These are phyloP conservation scores for Flaveria bidentis DNA, from an alignment of 129 eudicot genomes.

Conservation along the genomic window DNA sequence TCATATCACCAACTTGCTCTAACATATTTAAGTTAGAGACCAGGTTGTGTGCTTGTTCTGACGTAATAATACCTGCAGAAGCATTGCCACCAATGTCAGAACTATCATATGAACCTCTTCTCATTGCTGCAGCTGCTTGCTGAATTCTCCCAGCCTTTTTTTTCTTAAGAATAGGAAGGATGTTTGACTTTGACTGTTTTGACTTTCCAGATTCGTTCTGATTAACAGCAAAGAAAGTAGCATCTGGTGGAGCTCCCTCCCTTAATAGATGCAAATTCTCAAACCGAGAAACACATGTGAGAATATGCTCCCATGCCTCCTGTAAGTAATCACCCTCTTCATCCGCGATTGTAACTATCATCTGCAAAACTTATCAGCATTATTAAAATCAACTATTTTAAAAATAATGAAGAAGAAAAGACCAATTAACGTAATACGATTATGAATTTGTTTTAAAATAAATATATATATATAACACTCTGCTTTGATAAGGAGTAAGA, in stretches of 20 bases:
- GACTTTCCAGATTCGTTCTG: conserved; percentile 73
- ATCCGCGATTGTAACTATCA: conserved; percentile 88
- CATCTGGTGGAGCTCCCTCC: conserved; percentile 99
- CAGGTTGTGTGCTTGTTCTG: conserved; percentile 88
- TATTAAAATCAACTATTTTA: neutral
- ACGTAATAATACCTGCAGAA: conserved; percentile 63
- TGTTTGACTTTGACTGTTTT: conserved; percentile 56
- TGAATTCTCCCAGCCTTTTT: conserved; percentile 91
- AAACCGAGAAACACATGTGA: conserved; percentile 95
- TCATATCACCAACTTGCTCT: conserved; percentile 99
- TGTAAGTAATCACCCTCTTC: conserved; percentile 97
- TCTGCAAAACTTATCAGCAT: conserved; percentile 47
- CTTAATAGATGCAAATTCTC: conserved; percentile 98
- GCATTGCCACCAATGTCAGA: conserved; percentile 89
- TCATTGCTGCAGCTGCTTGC: conserved; percentile 80
- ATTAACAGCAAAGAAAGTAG: conserved; percentile 80
- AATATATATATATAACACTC: neutral
- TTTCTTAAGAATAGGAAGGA: conserved; percentile 84
- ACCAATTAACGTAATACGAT: neutral
- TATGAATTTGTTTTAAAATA: neutral
- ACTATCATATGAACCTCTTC: conserved; percentile 98
- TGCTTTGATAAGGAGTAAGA: neutral
- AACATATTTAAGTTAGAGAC: conserved; percentile 90
- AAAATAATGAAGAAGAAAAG: neutral
- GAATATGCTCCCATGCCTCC: conserved; percentile 98